Evolutionary conservation across 768 basidiomycete genomes (phyloP), one percentile per base, ranked within the genome.

Genomic region (Psilocybe azurescens): DNA sequence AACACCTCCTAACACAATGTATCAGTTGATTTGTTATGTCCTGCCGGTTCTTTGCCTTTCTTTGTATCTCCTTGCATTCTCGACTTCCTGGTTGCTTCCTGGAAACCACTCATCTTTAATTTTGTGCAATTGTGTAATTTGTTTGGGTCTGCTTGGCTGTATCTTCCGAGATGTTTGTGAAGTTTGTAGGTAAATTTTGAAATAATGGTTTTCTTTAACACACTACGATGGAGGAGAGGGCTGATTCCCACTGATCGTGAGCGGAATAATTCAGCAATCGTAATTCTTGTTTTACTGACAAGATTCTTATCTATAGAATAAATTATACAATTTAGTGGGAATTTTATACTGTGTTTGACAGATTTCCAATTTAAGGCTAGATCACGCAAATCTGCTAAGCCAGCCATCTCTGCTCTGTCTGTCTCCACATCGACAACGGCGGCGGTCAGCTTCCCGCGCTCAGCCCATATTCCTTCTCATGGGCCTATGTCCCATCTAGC

Each of bases 401-500:
- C 39, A 53, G 30, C 46, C 46, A 63, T 49, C 57, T 63, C 57
- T 54, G 53, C 57, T 63, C 53, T 54, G 53, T 63, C 62, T 54
- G 57, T 61, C 61, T 60, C 61, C 59, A 48, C 52, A 60, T 48
- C 59, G 58, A 53, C 67, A 56, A 49, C 64, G 64, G 59, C 56
- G 55, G 50, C 53, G 49, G 58, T 39, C 67, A 65, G 58, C 59
- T 33, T 56, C 56, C 50, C 53, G 46, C 53, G 56, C 62, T 67
- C 56, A 63, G 33, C 59, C 50, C 33, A 24, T 47, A 59, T 30
- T 18, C 49, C 53, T 51, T 58, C 65, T 57, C 65, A 71, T 72
- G 72, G 70, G 61, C 70, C 50, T 44, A 68, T 66, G 67, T 56
- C 65, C 50, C 65, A 60, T 56, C 74, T 78, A 71, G 68, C 70